Conservation (phyloP, 805 yeast genomes). For the Wickerhamomyces alni region DNA sequence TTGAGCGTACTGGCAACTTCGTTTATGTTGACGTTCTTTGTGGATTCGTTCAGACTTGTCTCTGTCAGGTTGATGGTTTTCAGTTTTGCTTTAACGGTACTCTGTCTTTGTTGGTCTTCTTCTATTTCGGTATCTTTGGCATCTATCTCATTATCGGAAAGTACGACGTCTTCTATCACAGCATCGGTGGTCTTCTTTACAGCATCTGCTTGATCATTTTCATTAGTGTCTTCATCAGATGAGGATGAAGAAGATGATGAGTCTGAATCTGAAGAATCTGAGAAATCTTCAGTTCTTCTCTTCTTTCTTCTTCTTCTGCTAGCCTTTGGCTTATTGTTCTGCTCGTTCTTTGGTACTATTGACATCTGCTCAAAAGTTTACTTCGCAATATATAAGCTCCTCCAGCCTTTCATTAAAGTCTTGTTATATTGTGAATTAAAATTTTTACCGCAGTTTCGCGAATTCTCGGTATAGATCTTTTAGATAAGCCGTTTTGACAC, state of each 20-base stretch:
- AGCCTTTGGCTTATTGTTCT: slow-evolving; percentile 6
- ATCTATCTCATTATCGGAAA: slow-evolving; percentile 23
- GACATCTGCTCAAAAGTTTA: no score
- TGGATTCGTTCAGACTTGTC: slow-evolving; percentile 27
- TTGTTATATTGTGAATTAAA: no score
- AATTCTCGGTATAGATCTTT: neutral
- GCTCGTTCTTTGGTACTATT: slow-evolving; percentile 19
- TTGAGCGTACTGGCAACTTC: slow-evolving; percentile 25
- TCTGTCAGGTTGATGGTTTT: slow-evolving; percentile 25
- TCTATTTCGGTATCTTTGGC: slow-evolving; percentile 2
- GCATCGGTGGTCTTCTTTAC: neutral
- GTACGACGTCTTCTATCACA: neutral
- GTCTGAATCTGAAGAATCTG: slow-evolving; percentile 46
- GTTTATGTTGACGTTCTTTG: slow-evolving; percentile 24
- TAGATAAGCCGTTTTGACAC: no score
- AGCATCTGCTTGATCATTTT: neutral
- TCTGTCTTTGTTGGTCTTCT: slow-evolving; percentile 10
- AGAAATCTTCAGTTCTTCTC: slow-evolving; percentile 78
- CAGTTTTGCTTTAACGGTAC: slow-evolving; percentile 11
- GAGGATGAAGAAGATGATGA: slow-evolving; percentile 33
- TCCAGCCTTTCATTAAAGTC: no score
- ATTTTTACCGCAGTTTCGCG: no score
- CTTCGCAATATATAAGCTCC: no score
- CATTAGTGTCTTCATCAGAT: slow-evolving; percentile 1
- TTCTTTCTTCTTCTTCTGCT: slow-evolving; percentile 59